Percentiles rank a stretch among this genome's conserved stretches.
Conservation (phyloP, 805 yeast species). For the Barnettozyma populi region DNA sequence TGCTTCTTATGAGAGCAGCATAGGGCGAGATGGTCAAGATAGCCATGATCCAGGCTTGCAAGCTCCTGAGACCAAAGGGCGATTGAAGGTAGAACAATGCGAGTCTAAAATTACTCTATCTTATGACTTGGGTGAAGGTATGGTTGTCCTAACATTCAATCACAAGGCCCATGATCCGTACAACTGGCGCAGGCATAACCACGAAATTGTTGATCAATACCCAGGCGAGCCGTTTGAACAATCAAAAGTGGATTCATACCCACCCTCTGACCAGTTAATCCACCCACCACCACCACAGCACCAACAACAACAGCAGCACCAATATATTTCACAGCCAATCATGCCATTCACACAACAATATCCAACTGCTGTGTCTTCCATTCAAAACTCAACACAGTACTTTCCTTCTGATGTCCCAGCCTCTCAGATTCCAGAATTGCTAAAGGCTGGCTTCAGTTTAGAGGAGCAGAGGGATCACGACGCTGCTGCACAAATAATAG, state of each 20-base stretch:
- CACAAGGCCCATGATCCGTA: conserved; percentile 38
- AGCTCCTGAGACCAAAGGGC: not conserved
- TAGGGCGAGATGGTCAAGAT: not conserved
- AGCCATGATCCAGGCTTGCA: not conserved
- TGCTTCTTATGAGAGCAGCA: conserved; percentile 19
- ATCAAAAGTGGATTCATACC: not conserved
- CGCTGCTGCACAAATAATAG: conserved; percentile 9
- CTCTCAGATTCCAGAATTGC: not conserved
- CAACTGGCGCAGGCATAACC: conserved; percentile 21
- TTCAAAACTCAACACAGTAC: not conserved
- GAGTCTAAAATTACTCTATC: conserved; percentile 34
- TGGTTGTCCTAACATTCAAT: conserved; percentile 31
- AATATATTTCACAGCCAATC: not conserved
- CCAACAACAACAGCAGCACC: conserved; percentile 7
- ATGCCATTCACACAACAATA: not conserved
- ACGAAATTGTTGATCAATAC: not conserved
- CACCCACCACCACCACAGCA: conserved; percentile 10
- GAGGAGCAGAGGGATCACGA: conserved; percentile 4
- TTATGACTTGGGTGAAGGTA: conserved; percentile 35
- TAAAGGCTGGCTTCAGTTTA: not conserved
- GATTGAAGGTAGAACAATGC: conserved; percentile 35
- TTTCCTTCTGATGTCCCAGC: not conserved
- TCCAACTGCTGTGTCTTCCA: not conserved
- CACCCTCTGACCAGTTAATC: not conserved
- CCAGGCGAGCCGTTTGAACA: not conserved